Conservation (phyloP, 805 yeast species). For the Saccharomycopsis sp. region DNA sequence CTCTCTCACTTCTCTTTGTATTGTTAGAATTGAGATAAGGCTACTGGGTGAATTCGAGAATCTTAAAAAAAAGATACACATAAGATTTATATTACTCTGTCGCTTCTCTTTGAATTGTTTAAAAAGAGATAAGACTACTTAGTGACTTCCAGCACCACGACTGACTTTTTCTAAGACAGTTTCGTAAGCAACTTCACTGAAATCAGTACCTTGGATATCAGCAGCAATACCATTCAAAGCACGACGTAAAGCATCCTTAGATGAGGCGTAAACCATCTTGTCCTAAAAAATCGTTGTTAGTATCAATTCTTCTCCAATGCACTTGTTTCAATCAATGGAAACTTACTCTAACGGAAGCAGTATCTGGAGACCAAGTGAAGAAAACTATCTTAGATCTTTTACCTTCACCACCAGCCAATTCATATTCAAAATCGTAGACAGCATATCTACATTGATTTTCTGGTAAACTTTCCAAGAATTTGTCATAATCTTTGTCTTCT, state of each 20-base stretch:
- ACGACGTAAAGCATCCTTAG: conserved; percentile 96
- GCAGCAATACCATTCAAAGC: conserved; percentile 91
- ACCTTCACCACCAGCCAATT: conserved; percentile 84
- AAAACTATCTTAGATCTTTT: conserved; percentile 72
- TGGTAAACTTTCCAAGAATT: conserved; percentile 81
- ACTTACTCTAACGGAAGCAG: conserved; percentile 73
- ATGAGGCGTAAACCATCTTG: conserved; percentile 98
- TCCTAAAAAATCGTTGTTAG: conserved; percentile 26
- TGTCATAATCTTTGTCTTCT: conserved; percentile 66
- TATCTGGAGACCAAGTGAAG: conserved; percentile 96
- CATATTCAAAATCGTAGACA: conserved; percentile 94
- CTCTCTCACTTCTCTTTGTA: too few species aligned
- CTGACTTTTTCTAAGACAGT: conserved; percentile 84
- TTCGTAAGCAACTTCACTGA: conserved; percentile 93
- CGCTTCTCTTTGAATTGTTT: too few species aligned
- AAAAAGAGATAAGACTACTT: conserved; percentile 19
- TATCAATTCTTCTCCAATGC: not conserved
- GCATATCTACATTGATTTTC: conserved; percentile 97
- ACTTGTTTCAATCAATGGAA: not conserved
- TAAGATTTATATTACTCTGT: too few species aligned
- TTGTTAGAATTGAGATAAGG: not conserved
- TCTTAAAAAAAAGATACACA: too few species aligned
- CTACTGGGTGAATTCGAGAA: conserved; percentile 50
- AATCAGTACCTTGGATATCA: conserved; percentile 97
- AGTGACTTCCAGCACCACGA: conserved; percentile 67